Conservation (phyloP, 164 flowering plant genomes). For the Vitis vinifera region DNA sequence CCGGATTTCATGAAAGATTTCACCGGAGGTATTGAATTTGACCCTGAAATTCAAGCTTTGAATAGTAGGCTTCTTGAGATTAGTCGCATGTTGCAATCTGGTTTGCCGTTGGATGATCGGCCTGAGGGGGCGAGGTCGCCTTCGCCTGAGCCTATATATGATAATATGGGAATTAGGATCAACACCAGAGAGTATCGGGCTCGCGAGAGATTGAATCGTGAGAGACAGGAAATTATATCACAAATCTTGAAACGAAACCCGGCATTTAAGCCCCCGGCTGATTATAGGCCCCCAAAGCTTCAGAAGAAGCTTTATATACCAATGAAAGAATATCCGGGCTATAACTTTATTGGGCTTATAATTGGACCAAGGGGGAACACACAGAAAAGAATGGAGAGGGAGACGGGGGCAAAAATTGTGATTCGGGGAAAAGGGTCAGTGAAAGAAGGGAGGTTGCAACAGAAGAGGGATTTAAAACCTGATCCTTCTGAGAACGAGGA, state of each 20-base stretch:
- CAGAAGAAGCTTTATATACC: constrained; percentile 94
- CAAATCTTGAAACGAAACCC: constrained; percentile 83
- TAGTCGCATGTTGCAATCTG: constrained; percentile 70
- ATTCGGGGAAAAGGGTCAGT: constrained; percentile 91
- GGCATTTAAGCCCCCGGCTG: constrained; percentile 89
- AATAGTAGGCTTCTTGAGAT: constrained; percentile 81
- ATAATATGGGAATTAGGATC: constrained; percentile 88
- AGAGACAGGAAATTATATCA: constrained; percentile 80
- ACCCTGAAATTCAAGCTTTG: constrained; percentile 83
- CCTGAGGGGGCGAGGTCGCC: constrained; percentile 93
- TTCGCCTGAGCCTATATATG: constrained; percentile 93
- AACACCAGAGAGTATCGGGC: constrained; percentile 93
- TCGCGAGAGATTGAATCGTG: constrained; percentile 73
- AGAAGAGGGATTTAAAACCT: constrained; percentile 78
- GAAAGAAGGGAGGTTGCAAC: constrained; percentile 89
- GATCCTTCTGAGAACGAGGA: constrained; percentile 93
- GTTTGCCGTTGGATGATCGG: constrained; percentile 76
- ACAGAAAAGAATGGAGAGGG: constrained; percentile 95
- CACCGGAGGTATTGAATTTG: constrained; percentile 89
- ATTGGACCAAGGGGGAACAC: constrained; percentile 99
- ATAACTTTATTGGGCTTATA: constrained; percentile 89
- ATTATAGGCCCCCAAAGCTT: constrained; percentile 91
- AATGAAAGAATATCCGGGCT: constrained; percentile 95
- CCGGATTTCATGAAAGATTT: constrained; percentile 92
- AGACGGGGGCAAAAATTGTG: constrained; percentile 94